These are phyloP conservation scores for Cercophora newfieldiana DNA, from an alignment of 495 filamentous ascomycete species.

Conservation along the genomic window DNA sequence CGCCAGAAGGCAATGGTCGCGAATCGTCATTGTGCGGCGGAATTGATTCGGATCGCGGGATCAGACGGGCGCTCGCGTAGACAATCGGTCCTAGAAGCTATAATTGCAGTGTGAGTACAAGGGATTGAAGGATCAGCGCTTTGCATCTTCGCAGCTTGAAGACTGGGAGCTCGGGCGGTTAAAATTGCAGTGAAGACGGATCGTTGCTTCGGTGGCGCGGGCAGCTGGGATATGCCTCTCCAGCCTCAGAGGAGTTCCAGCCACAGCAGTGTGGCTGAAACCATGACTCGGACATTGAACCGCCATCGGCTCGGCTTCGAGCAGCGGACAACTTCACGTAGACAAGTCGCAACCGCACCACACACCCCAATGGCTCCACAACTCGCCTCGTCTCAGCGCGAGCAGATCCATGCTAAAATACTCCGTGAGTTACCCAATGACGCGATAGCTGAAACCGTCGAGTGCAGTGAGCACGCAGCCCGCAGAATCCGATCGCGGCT, in stretches of 20 bases:
- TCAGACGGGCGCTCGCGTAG: constrained; percentile 1
- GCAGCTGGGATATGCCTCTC: background rate
- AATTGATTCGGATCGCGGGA: background rate
- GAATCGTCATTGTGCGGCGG: background rate
- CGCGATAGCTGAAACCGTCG: constrained; percentile 1
- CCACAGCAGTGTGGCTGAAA: constrained; percentile 2
- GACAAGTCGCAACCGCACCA: no score
- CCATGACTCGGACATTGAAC: background rate
- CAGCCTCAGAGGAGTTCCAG: background rate
- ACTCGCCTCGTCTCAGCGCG: background rate
- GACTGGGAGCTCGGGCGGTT: background rate
- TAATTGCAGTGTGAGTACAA: background rate
- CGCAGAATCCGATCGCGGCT: constrained; percentile 11
- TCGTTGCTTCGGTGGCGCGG: background rate
- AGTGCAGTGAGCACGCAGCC: constrained; percentile 4
- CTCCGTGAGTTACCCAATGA: constrained; percentile 4
- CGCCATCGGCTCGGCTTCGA: background rate
- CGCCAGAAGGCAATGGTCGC: background rate
- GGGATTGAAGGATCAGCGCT: background rate
- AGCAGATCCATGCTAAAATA: background rate
- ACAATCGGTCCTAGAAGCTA: background rate
- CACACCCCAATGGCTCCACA: constrained; percentile 3
- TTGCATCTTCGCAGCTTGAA: background rate
- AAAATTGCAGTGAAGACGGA: background rate
- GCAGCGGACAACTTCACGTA: no score